A percentile compares a stretch with the other conserved stretches of the same genome.
phyloP scores from a whole-genome alignment of 768 basidiomycete genomes.

The Trametes maxima region DNA sequence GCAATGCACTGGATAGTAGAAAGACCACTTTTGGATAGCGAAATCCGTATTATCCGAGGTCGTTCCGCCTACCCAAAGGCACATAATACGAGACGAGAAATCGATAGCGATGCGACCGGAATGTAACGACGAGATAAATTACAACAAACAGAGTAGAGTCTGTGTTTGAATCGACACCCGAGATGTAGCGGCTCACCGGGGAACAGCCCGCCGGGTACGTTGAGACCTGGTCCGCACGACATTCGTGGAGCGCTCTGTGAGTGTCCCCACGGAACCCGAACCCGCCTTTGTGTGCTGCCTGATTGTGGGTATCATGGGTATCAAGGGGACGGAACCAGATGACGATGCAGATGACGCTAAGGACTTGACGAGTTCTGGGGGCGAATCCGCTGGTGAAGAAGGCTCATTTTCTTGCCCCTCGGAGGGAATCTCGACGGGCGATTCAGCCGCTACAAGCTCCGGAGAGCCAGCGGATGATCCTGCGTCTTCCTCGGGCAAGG shows the following conservation, averaged over 20 bases:
- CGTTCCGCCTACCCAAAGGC: too few relatives aligned
- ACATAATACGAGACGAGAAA: background rate
- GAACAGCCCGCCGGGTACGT: constrained; percentile 20
- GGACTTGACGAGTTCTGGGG: constrained; percentile 29
- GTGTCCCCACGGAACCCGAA: constrained; percentile 31
- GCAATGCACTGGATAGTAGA: too few relatives aligned
- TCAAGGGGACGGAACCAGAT: constrained; percentile 8
- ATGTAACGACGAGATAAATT: constrained; percentile 9
- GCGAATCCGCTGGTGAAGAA: constrained; percentile 30
- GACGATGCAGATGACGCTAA: constrained; percentile 45
- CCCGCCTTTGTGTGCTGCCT: constrained; percentile 28
- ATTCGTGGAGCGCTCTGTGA: constrained; percentile 40
- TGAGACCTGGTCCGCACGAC: constrained; percentile 25
- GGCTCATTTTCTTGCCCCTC: constrained; percentile 30
- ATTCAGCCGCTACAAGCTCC: constrained; percentile 19
- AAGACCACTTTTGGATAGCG: too few relatives aligned
- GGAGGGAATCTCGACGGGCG: background rate
- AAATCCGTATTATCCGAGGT: too few relatives aligned
- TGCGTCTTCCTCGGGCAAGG: constrained; percentile 36
- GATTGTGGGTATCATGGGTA: constrained; percentile 19
- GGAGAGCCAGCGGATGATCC: constrained; percentile 18
- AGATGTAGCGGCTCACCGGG: background rate
- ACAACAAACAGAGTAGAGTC: constrained; percentile 1
- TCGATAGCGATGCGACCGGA: constrained; percentile 4
- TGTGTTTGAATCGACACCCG: background rate